Evolutionary conservation across 2,329 filamentous ascomycete genomes (phyloP), one percentile per base, ranked within the genome.

Genomic region (Beauveria bassiana): DNA sequence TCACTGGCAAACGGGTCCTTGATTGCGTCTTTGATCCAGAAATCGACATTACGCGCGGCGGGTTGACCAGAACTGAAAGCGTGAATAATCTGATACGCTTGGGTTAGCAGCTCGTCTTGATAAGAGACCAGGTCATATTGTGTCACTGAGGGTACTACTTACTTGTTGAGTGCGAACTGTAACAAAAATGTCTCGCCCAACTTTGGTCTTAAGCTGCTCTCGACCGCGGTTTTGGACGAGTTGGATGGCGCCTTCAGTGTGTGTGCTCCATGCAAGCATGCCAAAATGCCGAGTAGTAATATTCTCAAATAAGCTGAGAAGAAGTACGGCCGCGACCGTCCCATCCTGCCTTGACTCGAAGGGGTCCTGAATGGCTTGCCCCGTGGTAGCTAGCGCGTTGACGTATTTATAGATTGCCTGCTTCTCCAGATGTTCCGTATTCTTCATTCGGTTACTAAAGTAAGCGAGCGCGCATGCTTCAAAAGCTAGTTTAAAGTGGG

Each of bases 171-270:
- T 83, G 61, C 85, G 77, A 18, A 87, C 84, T 8, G 81, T 80
- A 54, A 83, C 77, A 67, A 87, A 87, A 16, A 87, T 75, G 61
- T 79, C 75, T 38, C 81, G 69, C 0, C 84, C 85, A 2, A 77
- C 73, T 68, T 78, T 80, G 16, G 81, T 84, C 47, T 74, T 73
- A 10, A 85, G 68, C 66, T 85, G 82, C 64, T 81, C 79, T 66
- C 77, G 79, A 5, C 84, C 83, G 51, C 85, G 78, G 10, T 80
- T 77, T 68, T 81, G 83, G 59, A 85, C 81, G 1, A 87, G 74
- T 65, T 84, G 80, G 38, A 86, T 80, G n/a, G 85, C 85, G 3
- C 84, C 85, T 63, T 86, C 81, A n/a, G 83, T 79, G 66, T 87
- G 85, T 10, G 83, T 84, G 4, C 82, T 83, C 85, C 85, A 87